Evolutionary conservation across 306 rosid genomes (phyloP).

Genomic region (Cucurbita argyrosperma): DNA sequence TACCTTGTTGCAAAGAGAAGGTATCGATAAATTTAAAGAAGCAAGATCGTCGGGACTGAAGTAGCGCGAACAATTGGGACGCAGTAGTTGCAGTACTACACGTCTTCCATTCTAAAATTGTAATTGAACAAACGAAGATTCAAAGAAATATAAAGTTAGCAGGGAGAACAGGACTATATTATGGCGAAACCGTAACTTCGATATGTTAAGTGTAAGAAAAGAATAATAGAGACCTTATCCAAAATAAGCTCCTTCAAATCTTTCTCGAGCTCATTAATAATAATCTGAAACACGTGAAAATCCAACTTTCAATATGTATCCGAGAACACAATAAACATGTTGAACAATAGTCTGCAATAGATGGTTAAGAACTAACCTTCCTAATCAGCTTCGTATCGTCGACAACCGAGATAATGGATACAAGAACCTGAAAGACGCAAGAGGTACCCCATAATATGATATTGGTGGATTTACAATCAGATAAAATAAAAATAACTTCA

Average conservation of each 20-base stretch:
- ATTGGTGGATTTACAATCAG: background rate
- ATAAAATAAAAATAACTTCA: too few species aligned
- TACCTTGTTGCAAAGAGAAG: conserved; percentile 70
- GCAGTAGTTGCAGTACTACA: conserved; percentile 55
- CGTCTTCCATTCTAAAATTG: conserved; percentile 71
- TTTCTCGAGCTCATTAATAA: conserved; percentile 55
- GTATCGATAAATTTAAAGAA: conserved; percentile 51
- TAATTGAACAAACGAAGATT: background rate
- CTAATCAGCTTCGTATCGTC: conserved; percentile 80
- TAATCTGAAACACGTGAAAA: conserved; percentile 34
- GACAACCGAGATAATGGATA: conserved; percentile 58
- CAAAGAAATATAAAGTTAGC: background rate
- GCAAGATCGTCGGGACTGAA: conserved; percentile 69
- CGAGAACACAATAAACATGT: background rate
- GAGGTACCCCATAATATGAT: background rate
- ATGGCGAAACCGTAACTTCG: background rate
- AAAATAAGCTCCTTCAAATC: conserved; percentile 56
- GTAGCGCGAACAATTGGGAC: conserved; percentile 72
- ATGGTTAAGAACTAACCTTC: conserved; percentile 44
- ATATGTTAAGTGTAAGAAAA: background rate
- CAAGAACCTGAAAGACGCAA: conserved; percentile 53
- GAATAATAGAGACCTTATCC: conserved; percentile 50
- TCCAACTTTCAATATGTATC: conserved; percentile 7
- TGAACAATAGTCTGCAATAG: background rate
- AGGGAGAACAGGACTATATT: background rate